phyloP scores from a whole-genome alignment of 2,329 filamentous ascomycete species.

The Colletotrichum sp. region DNA sequence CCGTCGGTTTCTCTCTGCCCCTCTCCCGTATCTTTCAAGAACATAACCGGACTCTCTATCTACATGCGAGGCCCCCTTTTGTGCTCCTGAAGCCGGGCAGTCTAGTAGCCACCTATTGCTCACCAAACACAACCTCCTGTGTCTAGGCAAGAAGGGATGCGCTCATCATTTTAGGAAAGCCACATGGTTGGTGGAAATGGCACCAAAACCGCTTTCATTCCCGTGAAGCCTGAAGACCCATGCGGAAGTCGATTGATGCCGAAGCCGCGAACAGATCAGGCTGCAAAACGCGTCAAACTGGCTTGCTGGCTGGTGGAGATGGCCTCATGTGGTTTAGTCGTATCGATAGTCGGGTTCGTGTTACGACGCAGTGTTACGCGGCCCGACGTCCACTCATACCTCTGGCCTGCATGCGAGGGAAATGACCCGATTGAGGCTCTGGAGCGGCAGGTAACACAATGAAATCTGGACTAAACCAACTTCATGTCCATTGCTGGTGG shows the following conservation, averaged over 20 bases:
- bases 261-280: not conserved
- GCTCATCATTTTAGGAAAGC: not conserved
- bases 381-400: not conserved
- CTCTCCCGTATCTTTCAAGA: not conserved
- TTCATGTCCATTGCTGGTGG: not conserved
- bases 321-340: not conserved
- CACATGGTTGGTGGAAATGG: fast-evolving
- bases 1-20: too few relatives aligned
- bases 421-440: not conserved
- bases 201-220: fast-evolving
- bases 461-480: not conserved
- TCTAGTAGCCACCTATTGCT: not conserved
- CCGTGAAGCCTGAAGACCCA: not conserved
- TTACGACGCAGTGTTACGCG: not conserved
- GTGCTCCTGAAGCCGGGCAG: not conserved
- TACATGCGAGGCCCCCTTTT: not conserved
- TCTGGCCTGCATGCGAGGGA: not conserved
- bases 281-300: not conserved
- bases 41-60: too few relatives aligned
- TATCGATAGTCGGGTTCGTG: not conserved
- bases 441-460: not conserved
- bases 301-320: not conserved
- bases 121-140: not conserved
- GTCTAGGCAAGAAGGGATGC: not conserved
- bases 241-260: not conserved